These are phyloP conservation scores for Marsdenia floribunda DNA, from an alignment of 257 asterid genomes.

Conservation along the genomic window DNA sequence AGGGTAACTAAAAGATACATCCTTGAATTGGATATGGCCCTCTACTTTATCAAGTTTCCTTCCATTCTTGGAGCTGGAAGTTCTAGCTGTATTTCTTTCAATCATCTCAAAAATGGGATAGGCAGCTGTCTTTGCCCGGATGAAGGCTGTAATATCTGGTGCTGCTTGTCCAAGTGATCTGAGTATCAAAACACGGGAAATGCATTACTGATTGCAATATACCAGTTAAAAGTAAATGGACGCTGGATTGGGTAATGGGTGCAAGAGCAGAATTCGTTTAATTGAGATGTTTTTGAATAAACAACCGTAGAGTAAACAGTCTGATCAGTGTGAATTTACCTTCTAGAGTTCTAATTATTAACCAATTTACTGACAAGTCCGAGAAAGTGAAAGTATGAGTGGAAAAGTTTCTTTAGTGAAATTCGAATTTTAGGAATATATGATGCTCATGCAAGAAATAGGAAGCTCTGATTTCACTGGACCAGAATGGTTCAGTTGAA, in stretches of 20 bases:
- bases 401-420: background rate
- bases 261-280: background rate
- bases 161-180: conserved; percentile 97
- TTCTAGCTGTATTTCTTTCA: conserved; percentile 53
- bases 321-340: background rate
- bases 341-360: background rate
- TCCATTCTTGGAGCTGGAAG: conserved; percentile 44
- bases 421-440: background rate
- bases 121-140: conserved; percentile 86
- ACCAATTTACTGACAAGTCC: background rate
- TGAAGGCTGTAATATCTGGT: conserved; percentile 78
- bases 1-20: conserved; percentile 72
- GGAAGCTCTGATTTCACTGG: background rate
- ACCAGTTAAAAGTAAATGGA: background rate
- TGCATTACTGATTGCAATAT: background rate
- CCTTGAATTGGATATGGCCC: conserved; percentile 74
- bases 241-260: background rate
- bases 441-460: background rate
- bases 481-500: conserved; percentile 4
- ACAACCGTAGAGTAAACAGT: background rate
- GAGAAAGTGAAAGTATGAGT: background rate
- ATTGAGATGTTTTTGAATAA: background rate
- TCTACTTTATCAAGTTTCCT: conserved; percentile 53
- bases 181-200: conserved; percentile 7
- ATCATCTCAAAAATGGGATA: conserved; percentile 93